These are phyloP conservation scores for Geranomyces variabilis DNA, from an alignment of 192 early-diverging fungal genomes.

Conservation along the genomic window DNA sequence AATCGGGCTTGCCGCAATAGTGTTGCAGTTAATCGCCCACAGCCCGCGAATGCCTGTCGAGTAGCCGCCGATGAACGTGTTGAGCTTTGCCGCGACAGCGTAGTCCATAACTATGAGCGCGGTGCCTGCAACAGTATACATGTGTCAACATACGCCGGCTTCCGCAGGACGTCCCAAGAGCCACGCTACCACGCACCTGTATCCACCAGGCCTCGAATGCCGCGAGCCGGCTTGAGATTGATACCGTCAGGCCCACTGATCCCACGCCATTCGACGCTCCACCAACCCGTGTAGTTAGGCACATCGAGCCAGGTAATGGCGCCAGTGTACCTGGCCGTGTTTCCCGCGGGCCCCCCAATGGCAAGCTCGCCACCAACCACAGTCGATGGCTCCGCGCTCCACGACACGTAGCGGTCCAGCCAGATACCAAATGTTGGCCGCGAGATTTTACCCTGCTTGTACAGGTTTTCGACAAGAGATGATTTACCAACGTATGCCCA, in stretches of 20 bases:
- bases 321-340: conserved; percentile 29
- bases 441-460: conserved; percentile 1
- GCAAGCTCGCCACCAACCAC: conserved; percentile 24
- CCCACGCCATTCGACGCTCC: conserved; percentile 24
- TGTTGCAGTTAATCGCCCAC: conserved; percentile 28
- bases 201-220: conserved; percentile 21
- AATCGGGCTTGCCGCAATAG: neutral
- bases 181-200: conserved; percentile 14
- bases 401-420: conserved; percentile 18
- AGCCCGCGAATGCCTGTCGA: conserved; percentile 12
- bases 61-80: conserved; percentile 15
- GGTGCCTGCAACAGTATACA: conserved; percentile 11
- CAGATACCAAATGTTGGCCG: conserved; percentile 27
- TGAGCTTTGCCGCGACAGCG: conserved; percentile 15
- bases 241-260: conserved; percentile 14
- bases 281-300: conserved; percentile 21
- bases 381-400: neutral
- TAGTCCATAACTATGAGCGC: conserved; percentile 28
- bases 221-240: conserved; percentile 17
- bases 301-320: conserved; percentile 33
- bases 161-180: neutral
- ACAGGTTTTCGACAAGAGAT: conserved; percentile 33
- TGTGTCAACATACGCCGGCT: neutral
- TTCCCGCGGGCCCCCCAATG: conserved; percentile 18
- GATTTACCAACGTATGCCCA: conserved; percentile 11